Base-by-base conservation (phyloP, 2,329 filamentous ascomycete species). In the Cladobotryum protrusum region DNA sequence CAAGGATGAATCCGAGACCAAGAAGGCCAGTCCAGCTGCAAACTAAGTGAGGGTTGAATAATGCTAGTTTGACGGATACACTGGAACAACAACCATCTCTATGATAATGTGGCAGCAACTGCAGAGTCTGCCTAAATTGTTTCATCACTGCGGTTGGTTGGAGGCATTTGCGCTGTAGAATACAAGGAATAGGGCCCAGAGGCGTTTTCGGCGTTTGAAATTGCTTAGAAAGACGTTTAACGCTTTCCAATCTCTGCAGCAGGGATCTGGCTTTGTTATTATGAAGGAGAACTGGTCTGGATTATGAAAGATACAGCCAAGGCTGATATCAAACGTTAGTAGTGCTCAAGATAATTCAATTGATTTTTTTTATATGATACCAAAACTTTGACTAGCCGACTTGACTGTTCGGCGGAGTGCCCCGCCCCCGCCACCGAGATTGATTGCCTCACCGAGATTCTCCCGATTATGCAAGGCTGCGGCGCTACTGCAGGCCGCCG, bases 1-100 rank as follows among this genome's bases (percentile, higher is more conserved):
- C 18, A 63, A 67, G 42, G 53, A 52, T 11, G 67, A 58, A 59
- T 54, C 56, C 50, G 53, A 62, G 59, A 47, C 36, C 2, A 48
- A 51, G 37, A 48, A 53, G 45, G 36, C 48, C n/a, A 53, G 51
- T 43, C 35, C 48, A 33, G 39, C 49, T 6, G 43, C 50, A 9
- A 44, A 24, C 29, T 55, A n/a, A 47, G 24, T 13, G 35, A 19
- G 18, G 6, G 19, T 19, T 17, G 15, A 9, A 29, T 29, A 29
- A 29, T 29, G 24, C 24, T 29, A 8, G 24, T 29, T 29, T 29
- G 24, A 29, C 24, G 11, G 11, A 29, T 29, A 29, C 3, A 9
- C 24, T 29, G 24, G 24, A 29, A 4, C 24, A 9, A 8, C 24
- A 8, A 8, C 11, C 24, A 29, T 29, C 24, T 29, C 24, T 29